Evolutionary conservation across 352 stramenopile species (phyloP).

Genomic region (Phytopythium aichiense): DNA sequence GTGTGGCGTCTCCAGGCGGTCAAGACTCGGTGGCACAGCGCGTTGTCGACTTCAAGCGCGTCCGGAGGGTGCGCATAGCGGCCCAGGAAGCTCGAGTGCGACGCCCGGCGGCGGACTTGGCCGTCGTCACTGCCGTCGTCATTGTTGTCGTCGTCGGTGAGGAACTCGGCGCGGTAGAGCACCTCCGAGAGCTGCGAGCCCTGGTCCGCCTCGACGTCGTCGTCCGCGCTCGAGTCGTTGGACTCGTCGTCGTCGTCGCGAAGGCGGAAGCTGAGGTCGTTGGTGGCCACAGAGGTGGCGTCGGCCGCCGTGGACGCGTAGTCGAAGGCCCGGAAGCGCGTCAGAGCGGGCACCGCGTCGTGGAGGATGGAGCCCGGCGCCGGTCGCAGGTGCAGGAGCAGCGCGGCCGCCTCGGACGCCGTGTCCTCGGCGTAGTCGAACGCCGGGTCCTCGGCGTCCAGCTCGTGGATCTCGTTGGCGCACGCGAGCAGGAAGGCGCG

Average conservation of each 20-base stretch:
- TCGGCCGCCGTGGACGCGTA: constrained; percentile 43
- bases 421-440: constrained; percentile 76
- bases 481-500: constrained; percentile 69
- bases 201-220: constrained; percentile 45
- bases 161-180: constrained; percentile 40
- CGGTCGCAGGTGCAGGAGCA: constrained; percentile 1
- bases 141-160: constrained; percentile 25
- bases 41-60: constrained; percentile 1
- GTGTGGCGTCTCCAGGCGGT: background rate
- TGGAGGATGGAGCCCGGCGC: constrained; percentile 4
- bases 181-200: constrained; percentile 58
- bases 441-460: constrained; percentile 55
- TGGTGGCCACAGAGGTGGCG: constrained; percentile 17
- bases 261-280: constrained; percentile 9
- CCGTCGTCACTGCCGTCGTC: background rate
- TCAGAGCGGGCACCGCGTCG: background rate
- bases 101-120: background rate
- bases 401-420: constrained; percentile 6
- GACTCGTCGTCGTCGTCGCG: constrained; percentile 8
- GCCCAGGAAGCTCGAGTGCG: background rate
- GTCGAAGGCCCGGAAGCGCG: constrained; percentile 25
- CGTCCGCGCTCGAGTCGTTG: constrained; percentile 9
- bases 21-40: constrained; percentile 27
- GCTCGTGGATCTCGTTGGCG: constrained; percentile 77
- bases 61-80: constrained; percentile 1